Conservation (phyloP, 2,329 filamentous ascomycete species). For the Calonectria multiphialidica region DNA sequence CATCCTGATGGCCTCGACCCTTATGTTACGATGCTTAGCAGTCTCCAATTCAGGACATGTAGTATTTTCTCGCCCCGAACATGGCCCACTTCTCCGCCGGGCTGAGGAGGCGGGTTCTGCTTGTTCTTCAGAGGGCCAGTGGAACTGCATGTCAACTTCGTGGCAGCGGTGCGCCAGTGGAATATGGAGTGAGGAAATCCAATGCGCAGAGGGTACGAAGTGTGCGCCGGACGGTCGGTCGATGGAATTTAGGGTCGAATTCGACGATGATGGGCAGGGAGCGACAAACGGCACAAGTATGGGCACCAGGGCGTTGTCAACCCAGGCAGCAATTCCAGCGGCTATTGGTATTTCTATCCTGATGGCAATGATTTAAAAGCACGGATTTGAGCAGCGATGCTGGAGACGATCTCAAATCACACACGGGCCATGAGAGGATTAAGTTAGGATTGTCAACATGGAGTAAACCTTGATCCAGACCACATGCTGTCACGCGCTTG, state of each 20-base stretch:
- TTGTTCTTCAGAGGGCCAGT: conserved; percentile 63
- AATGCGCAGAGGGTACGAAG: conserved; percentile 58
- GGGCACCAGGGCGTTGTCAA: conserved; percentile 4
- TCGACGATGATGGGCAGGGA: conserved; percentile 22
- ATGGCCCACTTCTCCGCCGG: conserved; percentile 28
- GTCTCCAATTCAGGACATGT: conserved; percentile 12
- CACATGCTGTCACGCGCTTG: neutral
- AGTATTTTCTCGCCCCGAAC: neutral
- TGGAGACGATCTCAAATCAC: neutral
- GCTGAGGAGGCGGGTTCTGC: conserved; percentile 50
- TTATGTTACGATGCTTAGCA: conserved; percentile 16
- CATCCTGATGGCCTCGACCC: conserved; percentile 23
- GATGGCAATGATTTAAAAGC: neutral
- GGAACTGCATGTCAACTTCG: conserved; percentile 64
- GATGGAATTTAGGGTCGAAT: conserved; percentile 10
- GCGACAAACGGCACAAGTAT: conserved; percentile 10
- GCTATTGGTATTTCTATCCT: conserved; percentile 20
- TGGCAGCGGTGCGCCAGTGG: conserved; percentile 65
- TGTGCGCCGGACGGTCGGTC: conserved; percentile 58
- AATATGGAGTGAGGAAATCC: conserved; percentile 58
- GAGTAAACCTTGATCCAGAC: neutral
- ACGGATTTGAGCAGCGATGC: neutral
- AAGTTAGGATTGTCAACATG: too few relatives aligned
- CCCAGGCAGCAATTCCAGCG: neutral
- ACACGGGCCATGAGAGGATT: too few relatives aligned